Percentiles rank a stretch among this genome's conserved stretches.
Conservation (phyloP, 2,329 filamentous ascomycete genomes). For the Triangularia setosa region DNA sequence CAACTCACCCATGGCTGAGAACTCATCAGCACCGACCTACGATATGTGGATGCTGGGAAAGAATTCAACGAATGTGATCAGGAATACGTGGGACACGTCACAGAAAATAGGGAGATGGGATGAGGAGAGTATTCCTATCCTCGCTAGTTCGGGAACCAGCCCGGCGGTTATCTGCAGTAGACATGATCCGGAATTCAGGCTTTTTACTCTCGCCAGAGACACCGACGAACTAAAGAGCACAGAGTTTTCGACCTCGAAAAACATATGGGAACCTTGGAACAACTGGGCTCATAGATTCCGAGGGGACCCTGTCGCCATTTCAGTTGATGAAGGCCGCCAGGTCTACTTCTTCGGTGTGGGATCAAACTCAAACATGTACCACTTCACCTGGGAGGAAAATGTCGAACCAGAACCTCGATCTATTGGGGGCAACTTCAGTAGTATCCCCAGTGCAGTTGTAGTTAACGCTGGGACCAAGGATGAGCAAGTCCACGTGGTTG, state of each 20-base stretch:
- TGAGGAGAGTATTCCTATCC: not conserved
- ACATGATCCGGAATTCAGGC: not conserved
- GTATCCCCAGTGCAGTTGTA: slow-evolving; percentile 6
- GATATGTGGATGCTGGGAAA: slow-evolving; percentile 10
- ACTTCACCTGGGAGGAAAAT: slow-evolving; percentile 4
- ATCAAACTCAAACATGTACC: not conserved
- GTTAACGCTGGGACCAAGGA: not conserved
- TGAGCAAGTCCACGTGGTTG: slow-evolving; percentile 6
- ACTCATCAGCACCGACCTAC: not conserved
- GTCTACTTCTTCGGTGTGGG: slow-evolving; percentile 7
- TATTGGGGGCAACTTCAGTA: slow-evolving; percentile 8
- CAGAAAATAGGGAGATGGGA: not conserved
- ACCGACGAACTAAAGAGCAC: not conserved
- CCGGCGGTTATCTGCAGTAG: not conserved
- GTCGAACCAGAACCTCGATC: not conserved
- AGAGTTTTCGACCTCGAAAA: not conserved
- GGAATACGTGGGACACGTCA: slow-evolving; percentile 7
- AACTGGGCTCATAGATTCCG: not conserved
- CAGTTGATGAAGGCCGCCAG: not conserved
- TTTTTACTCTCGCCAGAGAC: not conserved
- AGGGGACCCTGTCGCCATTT: slow-evolving; percentile 3
- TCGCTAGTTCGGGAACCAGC: not conserved
- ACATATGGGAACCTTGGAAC: not conserved
- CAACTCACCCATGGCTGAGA: not conserved
- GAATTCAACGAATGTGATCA: not conserved